A percentile compares a stretch with the other conserved stretches of the same genome.
These are phyloP conservation scores for Colletotrichum kahawae DNA, from an alignment of 2,329 filamentous ascomycete species.

Conservation along the genomic window DNA sequence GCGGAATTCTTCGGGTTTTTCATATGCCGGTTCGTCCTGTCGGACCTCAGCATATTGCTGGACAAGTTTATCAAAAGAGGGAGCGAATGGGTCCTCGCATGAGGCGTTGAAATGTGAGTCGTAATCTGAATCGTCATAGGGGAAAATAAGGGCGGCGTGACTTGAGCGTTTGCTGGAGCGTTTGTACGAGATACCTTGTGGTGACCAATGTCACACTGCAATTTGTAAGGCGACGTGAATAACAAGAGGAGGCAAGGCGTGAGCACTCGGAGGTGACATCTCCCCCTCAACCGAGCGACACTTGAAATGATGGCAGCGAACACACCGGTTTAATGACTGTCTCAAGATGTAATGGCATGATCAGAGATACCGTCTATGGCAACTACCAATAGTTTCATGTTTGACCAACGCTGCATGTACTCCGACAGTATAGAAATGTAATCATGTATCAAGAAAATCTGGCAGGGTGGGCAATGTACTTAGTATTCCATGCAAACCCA, in stretches of 20 bases:
- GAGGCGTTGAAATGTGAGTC: slow-evolving; percentile 11
- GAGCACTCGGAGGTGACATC: neutral
- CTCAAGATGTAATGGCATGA: neutral
- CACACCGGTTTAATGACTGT: neutral
- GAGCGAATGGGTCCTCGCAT: slow-evolving; percentile 82
- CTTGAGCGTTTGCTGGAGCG: neutral
- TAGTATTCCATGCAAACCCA: neutral
- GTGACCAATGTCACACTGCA: neutral
- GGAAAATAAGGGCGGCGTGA: neutral
- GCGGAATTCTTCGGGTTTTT: slow-evolving; percentile 99
- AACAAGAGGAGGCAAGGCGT: neutral
- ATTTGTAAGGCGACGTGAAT: neutral
- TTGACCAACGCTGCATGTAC: neutral
- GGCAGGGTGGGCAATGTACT: neutral
- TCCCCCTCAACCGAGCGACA: neutral
- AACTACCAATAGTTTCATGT: neutral
- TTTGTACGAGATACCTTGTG: neutral
- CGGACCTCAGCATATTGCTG: slow-evolving; percentile 81
- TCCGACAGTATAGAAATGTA: neutral
- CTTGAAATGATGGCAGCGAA: neutral
- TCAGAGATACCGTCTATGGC: neutral
- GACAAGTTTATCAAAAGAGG: slow-evolving; percentile 98
- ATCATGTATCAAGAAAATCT: neutral
- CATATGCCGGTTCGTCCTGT: slow-evolving; percentile 91
- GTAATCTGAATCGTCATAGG: neutral